These are phyloP conservation scores for Ajuga reptans DNA, from an alignment of 305 asterid genomes.

Conservation along the genomic window DNA sequence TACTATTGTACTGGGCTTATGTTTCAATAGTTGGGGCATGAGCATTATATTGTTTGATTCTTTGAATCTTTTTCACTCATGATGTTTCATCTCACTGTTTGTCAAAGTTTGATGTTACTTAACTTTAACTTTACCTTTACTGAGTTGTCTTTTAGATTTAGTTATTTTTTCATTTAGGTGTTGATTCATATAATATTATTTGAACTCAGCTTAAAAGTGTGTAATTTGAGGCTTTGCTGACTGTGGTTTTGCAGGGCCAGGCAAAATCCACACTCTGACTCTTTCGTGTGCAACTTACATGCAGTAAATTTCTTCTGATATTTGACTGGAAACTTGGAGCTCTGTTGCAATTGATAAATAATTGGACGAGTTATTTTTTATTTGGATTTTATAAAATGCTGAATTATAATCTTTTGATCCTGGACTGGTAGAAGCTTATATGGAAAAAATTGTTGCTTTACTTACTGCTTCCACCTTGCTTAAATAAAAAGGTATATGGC, in stretches of 20 bases:
- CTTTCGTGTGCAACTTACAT: slow-evolving; percentile 20
- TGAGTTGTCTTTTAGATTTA: background rate
- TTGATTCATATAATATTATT: background rate
- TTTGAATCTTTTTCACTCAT: background rate
- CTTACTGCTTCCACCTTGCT: slow-evolving; percentile 27
- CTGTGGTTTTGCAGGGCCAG: slow-evolving; percentile 35
- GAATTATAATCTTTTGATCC: slow-evolving; percentile 45
- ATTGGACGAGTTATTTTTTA: slow-evolving; percentile 23
- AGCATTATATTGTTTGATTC: background rate
- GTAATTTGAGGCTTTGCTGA: slow-evolving; percentile 22
- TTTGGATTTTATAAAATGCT: slow-evolving; percentile 36
- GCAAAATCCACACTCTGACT: slow-evolving; percentile 21
- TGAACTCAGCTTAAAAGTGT: background rate
- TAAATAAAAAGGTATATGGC: slow-evolving; percentile 51
- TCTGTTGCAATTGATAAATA: slow-evolving; percentile 26
- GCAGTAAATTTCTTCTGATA: slow-evolving; percentile 27
- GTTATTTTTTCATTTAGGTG: slow-evolving; percentile 9
- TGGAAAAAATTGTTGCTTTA: slow-evolving; percentile 31
- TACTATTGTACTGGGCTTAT: background rate
- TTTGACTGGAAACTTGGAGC: slow-evolving; percentile 31
- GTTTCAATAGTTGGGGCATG: background rate
- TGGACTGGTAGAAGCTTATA: slow-evolving; percentile 55
- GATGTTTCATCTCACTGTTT: slow-evolving; percentile 1
- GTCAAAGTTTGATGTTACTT: background rate
- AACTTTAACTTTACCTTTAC: background rate